Percentiles rank a stretch among this genome's conserved stretches.
Evolutionary conservation across 331 rosid genomes (phyloP).

Genomic region (Quercus lobata): DNA sequence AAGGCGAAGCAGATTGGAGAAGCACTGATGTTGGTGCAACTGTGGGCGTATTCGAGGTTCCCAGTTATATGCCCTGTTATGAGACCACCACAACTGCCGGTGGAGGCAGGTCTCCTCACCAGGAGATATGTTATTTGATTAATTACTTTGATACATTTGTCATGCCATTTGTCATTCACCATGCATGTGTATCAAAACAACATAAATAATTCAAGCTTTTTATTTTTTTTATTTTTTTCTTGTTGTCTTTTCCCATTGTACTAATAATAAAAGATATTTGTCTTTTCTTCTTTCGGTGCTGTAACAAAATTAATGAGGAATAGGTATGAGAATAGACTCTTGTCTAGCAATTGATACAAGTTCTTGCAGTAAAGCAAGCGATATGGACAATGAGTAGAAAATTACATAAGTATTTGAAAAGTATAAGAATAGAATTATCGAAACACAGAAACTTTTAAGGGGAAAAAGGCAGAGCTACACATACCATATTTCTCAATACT

Average conservation of each 20-base stretch:
- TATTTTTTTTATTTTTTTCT: not conserved
- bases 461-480: slow-evolving; percentile 20
- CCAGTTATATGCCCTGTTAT: too few species aligned
- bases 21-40: too few species aligned
- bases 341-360: not conserved
- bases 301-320: not conserved
- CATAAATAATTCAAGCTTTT: too few species aligned
- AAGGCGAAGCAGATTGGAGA: too few species aligned
- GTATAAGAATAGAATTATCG: not conserved
- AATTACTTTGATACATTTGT: too few species aligned
- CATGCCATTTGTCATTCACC: too few species aligned
- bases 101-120: too few species aligned
- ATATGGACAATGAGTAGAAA: not conserved
- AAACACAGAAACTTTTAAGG: not conserved
- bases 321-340: not conserved
- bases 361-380: not conserved
- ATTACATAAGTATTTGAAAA: not conserved
- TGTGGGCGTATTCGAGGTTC: too few species aligned
- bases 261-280: not conserved
- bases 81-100: fast-evolving
- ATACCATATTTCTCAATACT: slow-evolving; percentile 90
- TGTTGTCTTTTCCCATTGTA: not conserved
- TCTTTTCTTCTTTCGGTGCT: not conserved
- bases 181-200: too few species aligned
- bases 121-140: too few species aligned